Base-by-base conservation (phyloP, 129 eudicot species). In the Flaveria brownii region DNA sequence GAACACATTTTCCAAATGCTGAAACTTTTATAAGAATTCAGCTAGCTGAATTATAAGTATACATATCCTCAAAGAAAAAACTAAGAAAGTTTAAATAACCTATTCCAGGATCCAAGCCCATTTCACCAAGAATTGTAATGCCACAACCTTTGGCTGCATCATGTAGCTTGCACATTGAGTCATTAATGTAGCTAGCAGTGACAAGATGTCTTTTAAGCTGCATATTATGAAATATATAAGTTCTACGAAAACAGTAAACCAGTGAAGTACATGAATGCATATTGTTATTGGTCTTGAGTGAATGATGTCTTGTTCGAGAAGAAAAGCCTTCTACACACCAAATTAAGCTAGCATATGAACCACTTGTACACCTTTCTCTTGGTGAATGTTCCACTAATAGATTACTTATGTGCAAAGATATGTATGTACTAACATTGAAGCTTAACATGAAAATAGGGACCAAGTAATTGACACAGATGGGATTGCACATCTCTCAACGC, bases 21-120 rank as follows among this genome's bases (percentile, higher is more conserved):
- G 59, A 45, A 60, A 23, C 22, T 57, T 33, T 26, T 63, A 8
- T 45, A 12, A 43, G 41, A 57, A 59, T 56, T 57, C 78, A 75
- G 47, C 78, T 75, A 26, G 47, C 55, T 26, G 71, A 78, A 46
- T 45, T 71, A 78, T 3, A 62, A 46, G 52, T 18, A 51, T n/a
- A 46, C 46, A 33, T 47, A 23, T 47, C 25, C 54, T 67, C 47
- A 10, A 25, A 23, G 9, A 10, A 30, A 28, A 46, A 46, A 59
- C 14, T 18, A 71, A 61, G 78, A 74, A 73, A 50, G 61, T 28
- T 36, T 61, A 57, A 15, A 28, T 42, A 81, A 91, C 99, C 99
- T 85, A 95, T 89, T 86, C 99, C 99, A 70, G 99, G 99, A 82
- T 95, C 99, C 88, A 95, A 77, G 65, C 99, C 99, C 99, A 95